These are phyloP conservation scores for Aspergillus jensenii DNA, from an alignment of 2,329 filamentous ascomycete genomes.

Conservation along the genomic window DNA sequence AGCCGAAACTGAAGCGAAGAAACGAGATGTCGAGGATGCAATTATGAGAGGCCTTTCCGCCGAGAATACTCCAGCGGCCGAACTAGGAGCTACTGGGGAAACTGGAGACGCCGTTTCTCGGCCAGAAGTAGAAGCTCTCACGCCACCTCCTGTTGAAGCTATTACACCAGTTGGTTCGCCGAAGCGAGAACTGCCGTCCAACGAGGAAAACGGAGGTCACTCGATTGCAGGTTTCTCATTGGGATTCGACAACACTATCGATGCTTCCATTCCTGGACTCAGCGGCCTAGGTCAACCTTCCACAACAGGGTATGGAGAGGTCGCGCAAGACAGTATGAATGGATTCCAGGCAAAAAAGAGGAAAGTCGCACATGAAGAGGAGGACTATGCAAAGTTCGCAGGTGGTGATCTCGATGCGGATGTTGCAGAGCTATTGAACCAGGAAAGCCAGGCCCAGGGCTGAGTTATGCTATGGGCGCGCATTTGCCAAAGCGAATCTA, in stretches of 20 bases:
- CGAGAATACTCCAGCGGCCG: conserved; percentile 52
- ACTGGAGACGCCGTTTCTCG: conserved; percentile 46
- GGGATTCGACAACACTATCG: conserved; percentile 19
- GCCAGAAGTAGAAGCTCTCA: conserved; percentile 82
- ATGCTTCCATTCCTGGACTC: conserved; percentile 18
- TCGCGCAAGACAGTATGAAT: conserved; percentile 27
- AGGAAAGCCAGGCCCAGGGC: conserved; percentile 36
- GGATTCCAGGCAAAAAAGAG: conserved; percentile 46
- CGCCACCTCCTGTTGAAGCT: conserved; percentile 68
- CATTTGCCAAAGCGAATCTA: background rate
- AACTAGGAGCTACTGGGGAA: conserved; percentile 35
- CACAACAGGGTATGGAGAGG: conserved; percentile 20
- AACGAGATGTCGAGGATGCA: conserved; percentile 82
- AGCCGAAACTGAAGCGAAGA: conserved; percentile 73
- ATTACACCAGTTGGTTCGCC: conserved; percentile 55
- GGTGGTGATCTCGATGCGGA: conserved; percentile 61
- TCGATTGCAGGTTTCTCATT: conserved; percentile 20
- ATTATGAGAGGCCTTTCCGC: conserved; percentile 82
- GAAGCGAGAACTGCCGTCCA: conserved; percentile 32
- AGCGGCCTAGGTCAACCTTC: conserved; percentile 21
- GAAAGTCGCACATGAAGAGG: conserved; percentile 48
- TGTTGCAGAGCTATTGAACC: conserved; percentile 58
- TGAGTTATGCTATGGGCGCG: background rate
- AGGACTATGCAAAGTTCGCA: conserved; percentile 47
- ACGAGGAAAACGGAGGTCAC: conserved; percentile 16